Conservation (phyloP, 2,329 filamentous ascomycete genomes). For the Colletotrichum theobromicola region DNA sequence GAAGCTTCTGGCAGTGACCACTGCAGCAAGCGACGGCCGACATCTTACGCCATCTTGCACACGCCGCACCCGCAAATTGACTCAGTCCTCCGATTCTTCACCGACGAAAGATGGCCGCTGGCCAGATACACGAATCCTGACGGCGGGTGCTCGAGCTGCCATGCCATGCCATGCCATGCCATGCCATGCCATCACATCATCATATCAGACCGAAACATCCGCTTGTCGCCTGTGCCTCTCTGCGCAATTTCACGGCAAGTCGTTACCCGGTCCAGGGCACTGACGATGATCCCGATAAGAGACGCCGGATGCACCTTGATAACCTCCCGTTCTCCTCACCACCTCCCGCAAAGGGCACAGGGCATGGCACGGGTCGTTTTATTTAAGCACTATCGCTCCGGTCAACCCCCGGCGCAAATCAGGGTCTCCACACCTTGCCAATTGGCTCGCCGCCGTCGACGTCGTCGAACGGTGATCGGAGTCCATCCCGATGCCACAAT, state of each 20-base stretch:
- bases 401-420: slow-evolving; percentile 20
- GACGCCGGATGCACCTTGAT: background rate
- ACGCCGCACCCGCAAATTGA: background rate
- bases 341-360: background rate
- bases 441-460: background rate
- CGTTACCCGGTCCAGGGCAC: background rate
- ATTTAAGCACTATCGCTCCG: slow-evolving; percentile 13
- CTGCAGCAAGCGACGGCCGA: background rate
- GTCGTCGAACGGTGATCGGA: slow-evolving; percentile 2
- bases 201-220: slow-evolving; percentile 6
- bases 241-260: background rate
- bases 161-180: too few species aligned
- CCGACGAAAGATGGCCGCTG: background rate
- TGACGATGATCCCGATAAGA: background rate
- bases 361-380: background rate
- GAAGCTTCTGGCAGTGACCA: background rate
- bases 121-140: background rate
- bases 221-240: background rate
- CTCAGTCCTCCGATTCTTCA: background rate
- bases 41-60: background rate
- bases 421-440: slow-evolving; percentile 1
- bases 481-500: slow-evolving; percentile 13
- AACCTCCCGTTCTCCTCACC: background rate
- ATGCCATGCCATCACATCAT: background rate
- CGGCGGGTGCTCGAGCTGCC: background rate